Evolutionary conservation across 441 rosid genomes (phyloP).

Genomic region (Euphorbia schlechtendalii): DNA sequence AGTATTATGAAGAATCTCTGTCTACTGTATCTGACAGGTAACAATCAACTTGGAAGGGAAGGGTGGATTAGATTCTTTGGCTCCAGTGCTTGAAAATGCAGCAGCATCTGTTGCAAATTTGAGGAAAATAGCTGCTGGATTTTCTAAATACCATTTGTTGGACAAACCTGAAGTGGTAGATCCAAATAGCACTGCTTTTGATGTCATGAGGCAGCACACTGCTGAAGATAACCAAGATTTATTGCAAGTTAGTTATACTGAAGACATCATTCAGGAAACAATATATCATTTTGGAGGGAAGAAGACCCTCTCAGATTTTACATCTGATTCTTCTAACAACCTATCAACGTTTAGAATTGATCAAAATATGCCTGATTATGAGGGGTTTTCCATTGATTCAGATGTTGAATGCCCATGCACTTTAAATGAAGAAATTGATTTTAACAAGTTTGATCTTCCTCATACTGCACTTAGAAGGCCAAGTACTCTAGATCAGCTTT

Average conservation of each 20-base stretch:
- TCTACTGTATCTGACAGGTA: constrained; percentile 36
- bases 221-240: constrained; percentile 24
- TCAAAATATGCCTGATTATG: constrained; percentile 49
- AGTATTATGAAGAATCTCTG: constrained; percentile 13
- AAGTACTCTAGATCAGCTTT: constrained; percentile 45
- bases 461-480: constrained; percentile 46
- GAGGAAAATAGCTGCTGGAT: constrained; percentile 16
- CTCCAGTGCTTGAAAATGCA: constrained; percentile 22
- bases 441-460: constrained; percentile 46
- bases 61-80: constrained; percentile 19
- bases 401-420: constrained; percentile 31
- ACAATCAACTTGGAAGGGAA: constrained; percentile 22
- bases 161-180: constrained; percentile 36
- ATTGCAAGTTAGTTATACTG: constrained; percentile 25
- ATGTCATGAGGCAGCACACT: constrained; percentile 23
- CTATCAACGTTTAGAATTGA: constrained; percentile 26
- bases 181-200: constrained; percentile 25
- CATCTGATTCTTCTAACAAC: constrained; percentile 28
- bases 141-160: constrained; percentile 26
- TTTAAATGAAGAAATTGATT: constrained; percentile 30
- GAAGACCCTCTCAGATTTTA: constrained; percentile 23
- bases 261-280: constrained; percentile 24
- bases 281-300: constrained; percentile 22
- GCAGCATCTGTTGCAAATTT: constrained; percentile 20
- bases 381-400: constrained; percentile 53